Evolutionary conservation across 495 filamentous ascomycete genomes (phyloP), one percentile per base, ranked within the genome.

Genomic region (Aspergillus saccharolyticus): DNA sequence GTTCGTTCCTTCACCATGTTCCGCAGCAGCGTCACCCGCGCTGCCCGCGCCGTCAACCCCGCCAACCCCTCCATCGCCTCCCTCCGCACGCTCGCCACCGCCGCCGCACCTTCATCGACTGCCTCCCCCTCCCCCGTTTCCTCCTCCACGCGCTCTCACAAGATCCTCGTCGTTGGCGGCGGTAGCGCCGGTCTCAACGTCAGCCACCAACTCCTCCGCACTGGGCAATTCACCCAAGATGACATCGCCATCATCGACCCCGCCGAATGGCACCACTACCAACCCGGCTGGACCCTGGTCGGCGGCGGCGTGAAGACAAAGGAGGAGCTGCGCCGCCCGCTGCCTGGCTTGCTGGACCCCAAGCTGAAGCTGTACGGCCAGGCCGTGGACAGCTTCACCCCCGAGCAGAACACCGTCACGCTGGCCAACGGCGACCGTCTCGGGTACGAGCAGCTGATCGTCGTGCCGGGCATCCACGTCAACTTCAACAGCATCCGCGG

Each of bases 251-350:
- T 88, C 42, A 67, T 88, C 47, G 85, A 88, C 65, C 85, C 85
- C 0, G 76, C 85, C 0, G 63, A 76, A 58, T 83, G 76, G 70
- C 85, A 88, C 70, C 79, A 87, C 74, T 88, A 87, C 71, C 85
- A 88, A 68, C 84, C 85, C 2, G 85, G 85, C 54, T 88, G 85
- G 85, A 87, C 85, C 12, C 75, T 88, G 3, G 85, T 87, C 39
- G 84, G 82, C 47, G 83, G 84, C 22, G 85, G 85, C 15, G 74
- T 88, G 45, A 86, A 84, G 63, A 73, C 71, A 43, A 78, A 82
- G 28, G 67, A 83, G 44, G 74, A 80, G 2, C 73, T 85, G 46
- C 77, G 77, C 18, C 71, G 72, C 48, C 82, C 79, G 6, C 66
- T 87, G 42, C 66, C 70, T 14, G 68, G 68, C 52, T 65, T 86